These are phyloP conservation scores for Glutinoglossum americanum DNA, from an alignment of 495 filamentous ascomycete species.

Conservation along the genomic window DNA sequence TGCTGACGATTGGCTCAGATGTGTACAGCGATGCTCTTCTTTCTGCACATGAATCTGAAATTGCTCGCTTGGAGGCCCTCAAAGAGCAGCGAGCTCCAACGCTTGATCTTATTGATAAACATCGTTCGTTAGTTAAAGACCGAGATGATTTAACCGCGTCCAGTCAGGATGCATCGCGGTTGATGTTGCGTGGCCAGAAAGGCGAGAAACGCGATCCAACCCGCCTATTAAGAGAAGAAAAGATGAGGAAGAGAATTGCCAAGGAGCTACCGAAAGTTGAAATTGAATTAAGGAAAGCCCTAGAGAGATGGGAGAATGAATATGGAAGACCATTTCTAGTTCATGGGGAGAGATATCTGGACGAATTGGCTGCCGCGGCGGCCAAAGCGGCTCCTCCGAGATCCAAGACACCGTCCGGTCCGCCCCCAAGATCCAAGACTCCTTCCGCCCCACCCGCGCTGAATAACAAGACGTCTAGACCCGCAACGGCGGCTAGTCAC, in stretches of 20 bases:
- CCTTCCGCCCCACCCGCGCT: conserved; percentile 17
- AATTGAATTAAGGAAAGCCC: conserved; percentile 50
- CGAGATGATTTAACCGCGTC: conserved; percentile 70
- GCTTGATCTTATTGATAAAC: conserved; percentile 59
- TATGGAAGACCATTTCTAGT: conserved; percentile 85
- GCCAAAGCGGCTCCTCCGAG: conserved; percentile 44
- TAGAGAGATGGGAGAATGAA: conserved; percentile 85
- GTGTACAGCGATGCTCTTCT: conserved; percentile 80
- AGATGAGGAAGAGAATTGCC: conserved; percentile 88
- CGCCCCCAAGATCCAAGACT: conserved; percentile 22
- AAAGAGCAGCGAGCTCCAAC: conserved; percentile 75
- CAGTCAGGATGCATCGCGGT: conserved; percentile 79
- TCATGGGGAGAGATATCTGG: conserved; percentile 73
- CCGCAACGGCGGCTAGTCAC: conserved; percentile 20
- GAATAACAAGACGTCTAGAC: conserved; percentile 22
- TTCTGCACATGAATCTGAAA: conserved; percentile 73
- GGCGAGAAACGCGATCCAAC: conserved; percentile 83
- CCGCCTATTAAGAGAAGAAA: conserved; percentile 87
- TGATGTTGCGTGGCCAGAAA: conserved; percentile 74
- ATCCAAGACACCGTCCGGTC: conserved; percentile 58
- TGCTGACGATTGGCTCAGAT: conserved; percentile 20
- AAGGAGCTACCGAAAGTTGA: conserved; percentile 91
- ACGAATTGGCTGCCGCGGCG: conserved; percentile 43
- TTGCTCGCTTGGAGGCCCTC: conserved; percentile 55
- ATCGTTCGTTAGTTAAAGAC: conserved; percentile 67